Percentiles rank a stretch among this genome's conserved stretches.
Evolutionary conservation across 164 flowering plant genomes (phyloP).

Genomic region (Kingdonia uniflora): DNA sequence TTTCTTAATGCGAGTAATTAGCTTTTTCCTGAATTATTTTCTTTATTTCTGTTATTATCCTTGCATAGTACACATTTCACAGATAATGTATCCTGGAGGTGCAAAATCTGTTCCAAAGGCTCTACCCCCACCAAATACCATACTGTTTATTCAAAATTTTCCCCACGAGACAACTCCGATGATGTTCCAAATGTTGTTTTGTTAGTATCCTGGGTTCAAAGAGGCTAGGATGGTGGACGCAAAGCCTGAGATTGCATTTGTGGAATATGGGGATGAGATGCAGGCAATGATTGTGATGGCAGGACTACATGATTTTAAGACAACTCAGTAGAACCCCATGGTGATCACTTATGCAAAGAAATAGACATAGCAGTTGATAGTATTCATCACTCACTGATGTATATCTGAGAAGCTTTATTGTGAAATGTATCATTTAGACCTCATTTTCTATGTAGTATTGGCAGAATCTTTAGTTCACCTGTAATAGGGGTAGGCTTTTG

Average conservation of each 20-base stretch:
- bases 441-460: too few species aligned
- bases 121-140: constrained; percentile 92
- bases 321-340: constrained; percentile 61
- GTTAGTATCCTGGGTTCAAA: constrained; percentile 79
- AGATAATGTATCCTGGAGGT: constrained; percentile 65
- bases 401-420: too few species aligned
- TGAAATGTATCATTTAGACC: too few species aligned
- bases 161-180: constrained; percentile 80
- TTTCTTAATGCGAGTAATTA: not conserved
- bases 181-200: constrained; percentile 84
- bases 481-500: too few species aligned
- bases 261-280: constrained; percentile 79
- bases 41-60: not conserved
- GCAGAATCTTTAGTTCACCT: too few species aligned
- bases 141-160: constrained; percentile 81
- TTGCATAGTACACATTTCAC: constrained; percentile 50
- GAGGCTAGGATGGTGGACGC: constrained; percentile 95
- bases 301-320: constrained; percentile 75
- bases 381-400: too few species aligned
- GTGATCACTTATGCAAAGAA: constrained; percentile 87
- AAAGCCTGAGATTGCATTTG: constrained; percentile 93
- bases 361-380: constrained; percentile 20
- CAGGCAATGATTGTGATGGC: constrained; percentile 80
- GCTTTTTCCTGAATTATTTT: not conserved
- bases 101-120: constrained; percentile 65